Base-by-base conservation (phyloP, 352 stramenopile species). In the Salisapilia sapeloensis region DNA sequence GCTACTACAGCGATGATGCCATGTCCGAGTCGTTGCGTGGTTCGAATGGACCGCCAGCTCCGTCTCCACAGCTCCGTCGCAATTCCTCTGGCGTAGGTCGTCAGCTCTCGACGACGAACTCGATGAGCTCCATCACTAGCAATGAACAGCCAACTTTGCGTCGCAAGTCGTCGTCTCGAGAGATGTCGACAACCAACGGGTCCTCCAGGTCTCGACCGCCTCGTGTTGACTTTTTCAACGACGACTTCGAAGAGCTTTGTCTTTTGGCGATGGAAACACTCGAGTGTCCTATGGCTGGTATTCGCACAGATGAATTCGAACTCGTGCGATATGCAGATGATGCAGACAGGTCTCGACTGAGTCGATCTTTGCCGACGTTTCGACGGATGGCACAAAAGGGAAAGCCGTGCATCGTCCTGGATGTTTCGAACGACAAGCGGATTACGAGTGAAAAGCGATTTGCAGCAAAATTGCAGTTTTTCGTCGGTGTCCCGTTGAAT, bases 181-280 rank as follows among this genome's bases (percentile, higher is more conserved):
- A n/a, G n/a, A n/a, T n/a, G n/a, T n/a, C n/a, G n/a, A n/a, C n/a
- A n/a, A n/a, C n/a, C n/a, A n/a, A n/a, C n/a, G n/a, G n/a, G n/a
- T n/a, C n/a, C n/a, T n/a, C n/a, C n/a, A n/a, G n/a, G n/a, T n/a
- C n/a, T n/a, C n/a, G n/a, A n/a, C n/a, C n/a, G n/a, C n/a, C n/a
- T n/a, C 74, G 74, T 7, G 80, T 82, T 18, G 56, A 76, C 44
- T 91, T 81, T 44, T 83, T 91, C 46, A 91, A 91, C 42, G 72
- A 84, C 25, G 76, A 91, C 35, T 81, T 91, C 43, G 71, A 82
- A 20, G 72, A 91, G 46, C 87, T 91, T 30, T 91, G 76, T 30
- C 64, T 84, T 57, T 48, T 87, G 14, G 76, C 76, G 2, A 91
- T 91, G 76, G 61, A 91, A 45, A 86, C 65, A 32, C 51, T 91